Evolutionary conservation across 169 alveolate species (phyloP).

Genomic region (Miamiensis avidus): DNA sequence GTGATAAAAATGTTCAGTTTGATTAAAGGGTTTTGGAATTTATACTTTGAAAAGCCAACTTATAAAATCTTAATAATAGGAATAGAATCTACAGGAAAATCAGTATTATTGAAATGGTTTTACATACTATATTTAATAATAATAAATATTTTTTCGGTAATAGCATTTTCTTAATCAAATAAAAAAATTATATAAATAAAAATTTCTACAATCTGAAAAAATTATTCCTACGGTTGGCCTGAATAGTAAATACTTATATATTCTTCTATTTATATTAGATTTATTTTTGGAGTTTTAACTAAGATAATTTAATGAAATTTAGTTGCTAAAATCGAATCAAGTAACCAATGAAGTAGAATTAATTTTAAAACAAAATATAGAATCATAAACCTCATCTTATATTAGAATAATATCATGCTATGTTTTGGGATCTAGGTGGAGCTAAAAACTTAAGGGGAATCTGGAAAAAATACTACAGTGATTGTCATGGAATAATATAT

Average conservation of each 20-base stretch:
- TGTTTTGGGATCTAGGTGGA: conserved; percentile 53
- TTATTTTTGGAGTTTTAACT: too few species aligned
- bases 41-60: conserved; percentile 33
- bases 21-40: conserved; percentile 28
- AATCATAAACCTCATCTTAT: not conserved
- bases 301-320: too few species aligned
- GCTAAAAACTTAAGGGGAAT: conserved; percentile 23
- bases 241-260: not conserved
- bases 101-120: conserved; percentile 7
- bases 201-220: conserved; percentile 4
- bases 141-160: not conserved
- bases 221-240: conserved; percentile 24
- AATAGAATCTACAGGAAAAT: conserved; percentile 36
- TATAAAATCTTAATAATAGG: conserved; percentile 42
- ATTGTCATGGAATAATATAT: conserved; percentile 42
- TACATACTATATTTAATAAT: too few species aligned
- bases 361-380: not conserved
- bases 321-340: conserved; percentile 22
- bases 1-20: conserved; percentile 24
- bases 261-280: too few species aligned
- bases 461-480: conserved; percentile 45
- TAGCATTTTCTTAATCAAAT: conserved; percentile 27
- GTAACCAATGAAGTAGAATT: not conserved
- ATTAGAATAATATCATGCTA: conserved; percentile 20
- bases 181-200: conserved; percentile 13